Conservation (phyloP, 148 eudicot genomes). For the Camellia granthamiana region DNA sequence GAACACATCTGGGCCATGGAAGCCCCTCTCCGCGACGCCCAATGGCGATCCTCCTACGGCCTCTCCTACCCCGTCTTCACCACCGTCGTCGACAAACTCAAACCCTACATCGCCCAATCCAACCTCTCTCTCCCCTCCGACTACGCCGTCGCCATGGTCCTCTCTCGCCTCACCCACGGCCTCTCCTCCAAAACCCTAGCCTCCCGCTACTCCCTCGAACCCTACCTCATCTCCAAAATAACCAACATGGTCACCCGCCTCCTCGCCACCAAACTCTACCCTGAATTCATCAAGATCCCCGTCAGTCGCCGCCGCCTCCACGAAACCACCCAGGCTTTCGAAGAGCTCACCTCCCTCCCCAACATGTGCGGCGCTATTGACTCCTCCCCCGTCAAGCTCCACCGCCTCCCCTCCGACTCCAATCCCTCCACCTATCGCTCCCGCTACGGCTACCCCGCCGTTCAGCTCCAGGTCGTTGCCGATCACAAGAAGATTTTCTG, state of each 20-base stretch:
- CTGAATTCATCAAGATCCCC: slow-evolving; percentile 86
- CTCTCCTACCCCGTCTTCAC: slow-evolving; percentile 85
- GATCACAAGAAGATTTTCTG: slow-evolving; percentile 93
- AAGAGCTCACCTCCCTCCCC: slow-evolving; percentile 62
- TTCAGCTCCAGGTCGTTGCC: slow-evolving; percentile 83
- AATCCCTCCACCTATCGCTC: slow-evolving; percentile 42
- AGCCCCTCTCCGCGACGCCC: slow-evolving; percentile 72
- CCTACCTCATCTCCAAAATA: slow-evolving; percentile 82
- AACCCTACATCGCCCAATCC: slow-evolving; percentile 66
- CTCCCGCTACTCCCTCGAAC: slow-evolving; percentile 65
- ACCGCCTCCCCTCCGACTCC: slow-evolving; percentile 29
- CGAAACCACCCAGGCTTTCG: slow-evolving; percentile 67
- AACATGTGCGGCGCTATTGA: slow-evolving; percentile 85
- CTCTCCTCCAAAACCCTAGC: slow-evolving; percentile 59
- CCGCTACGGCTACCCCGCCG: slow-evolving; percentile 48
- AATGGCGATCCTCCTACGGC: slow-evolving; percentile 75
- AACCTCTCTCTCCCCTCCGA: slow-evolving; percentile 87
- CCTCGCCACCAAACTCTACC: slow-evolving; percentile 79
- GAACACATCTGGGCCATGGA: slow-evolving; percentile 84
- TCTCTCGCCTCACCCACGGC: slow-evolving; percentile 70
- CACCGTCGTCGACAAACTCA: slow-evolving; percentile 74
- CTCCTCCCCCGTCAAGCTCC: slow-evolving; percentile 41
- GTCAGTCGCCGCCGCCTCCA: slow-evolving; percentile 60
- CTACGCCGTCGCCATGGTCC: slow-evolving; percentile 94
- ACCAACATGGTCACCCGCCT: slow-evolving; percentile 94